Conservation (phyloP, 495 filamentous ascomycete species). For the Xylaria grammica region DNA sequence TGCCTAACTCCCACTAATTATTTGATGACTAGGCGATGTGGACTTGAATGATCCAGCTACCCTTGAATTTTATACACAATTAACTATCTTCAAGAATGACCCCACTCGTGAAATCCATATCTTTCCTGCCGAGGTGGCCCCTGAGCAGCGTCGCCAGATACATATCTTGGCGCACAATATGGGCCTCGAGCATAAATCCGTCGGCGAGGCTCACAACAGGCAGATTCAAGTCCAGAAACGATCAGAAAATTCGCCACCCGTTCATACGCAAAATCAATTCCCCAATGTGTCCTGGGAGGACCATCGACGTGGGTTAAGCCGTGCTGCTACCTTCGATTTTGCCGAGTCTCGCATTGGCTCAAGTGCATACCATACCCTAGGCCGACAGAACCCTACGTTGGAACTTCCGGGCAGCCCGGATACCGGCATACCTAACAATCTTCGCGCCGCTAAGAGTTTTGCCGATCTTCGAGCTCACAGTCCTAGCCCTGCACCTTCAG, state of each 20-base stretch:
- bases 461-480: slow-evolving; percentile 94
- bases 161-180: slow-evolving; percentile 96
- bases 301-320: slow-evolving; percentile 80
- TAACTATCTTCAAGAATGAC: slow-evolving; percentile 87
- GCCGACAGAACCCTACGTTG: slow-evolving; percentile 77
- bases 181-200: slow-evolving; percentile 86
- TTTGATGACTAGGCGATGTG: slow-evolving; percentile 60
- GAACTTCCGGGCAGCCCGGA: slow-evolving; percentile 85
- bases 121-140: slow-evolving; percentile 80
- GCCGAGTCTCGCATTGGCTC: slow-evolving; percentile 81
- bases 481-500: slow-evolving; percentile 88
- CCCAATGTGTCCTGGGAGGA: slow-evolving; percentile 72
- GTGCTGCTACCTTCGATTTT: slow-evolving; percentile 98
- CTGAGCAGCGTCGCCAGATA: slow-evolving; percentile 82
- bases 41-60: slow-evolving; percentile 92
- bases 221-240: slow-evolving; percentile 85
- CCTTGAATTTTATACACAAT: slow-evolving; percentile 84
- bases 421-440: slow-evolving; percentile 63
- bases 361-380: slow-evolving; percentile 69
- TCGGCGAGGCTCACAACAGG: slow-evolving; percentile 81
- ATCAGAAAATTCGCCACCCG: slow-evolving; percentile 64
- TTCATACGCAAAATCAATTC: slow-evolving; percentile 65
- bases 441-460: slow-evolving; percentile 96
- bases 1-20: slow-evolving; percentile 27
- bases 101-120: slow-evolving; percentile 74